Evolutionary conservation across 768 basidiomycete species (phyloP), one percentile per base, ranked within the genome.

Genomic region (Russula ochroleuca): DNA sequence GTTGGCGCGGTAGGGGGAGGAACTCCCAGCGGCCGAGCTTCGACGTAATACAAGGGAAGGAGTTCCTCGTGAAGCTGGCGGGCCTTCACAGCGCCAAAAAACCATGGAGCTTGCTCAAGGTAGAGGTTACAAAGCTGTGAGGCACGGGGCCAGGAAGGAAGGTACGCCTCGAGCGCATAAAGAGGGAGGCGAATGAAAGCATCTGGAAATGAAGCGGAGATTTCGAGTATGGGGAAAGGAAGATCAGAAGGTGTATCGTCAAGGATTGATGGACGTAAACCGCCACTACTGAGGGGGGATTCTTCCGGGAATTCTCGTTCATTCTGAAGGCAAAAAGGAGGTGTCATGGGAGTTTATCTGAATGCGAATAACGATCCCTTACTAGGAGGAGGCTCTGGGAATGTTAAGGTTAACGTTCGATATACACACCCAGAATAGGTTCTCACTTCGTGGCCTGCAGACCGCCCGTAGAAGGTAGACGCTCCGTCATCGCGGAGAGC

Each of bases 91-190:
- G 87, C 85, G 23, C 87, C 85, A 62, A 88, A 89, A 70, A 90
- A 88, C 89, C 89, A 91, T 0, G 86, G 85, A 3, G 88, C 86
- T 69, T 87, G 85, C n/a, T 85, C 85, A 45, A 90, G 79, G 72
- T 90, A 91, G 14, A 88, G 77, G n/a, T 84, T 80, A 67, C 80
- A 81, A 38, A 91, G 78, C 37, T 82, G 79, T 50, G 73, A 76
- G 0, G 85, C 83, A 41, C 86, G 85, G 9, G 74, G 70, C 79
- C 83, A 86, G 0, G 81, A 72, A 0, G 89, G 89, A 1, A 90
- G 78, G 69, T 82, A 80, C 17, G 74, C 70, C 45, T 77, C 71
- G 21, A 83, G 55, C 10, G 51, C 49, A 23, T 57, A 54, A 35
- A 66, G 60, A 25, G 59, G 51, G 7, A 64, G 37, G 13, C 33